Conservation (phyloP, 2,329 filamentous ascomycete species). For the Taxawa tesnikishii region DNA sequence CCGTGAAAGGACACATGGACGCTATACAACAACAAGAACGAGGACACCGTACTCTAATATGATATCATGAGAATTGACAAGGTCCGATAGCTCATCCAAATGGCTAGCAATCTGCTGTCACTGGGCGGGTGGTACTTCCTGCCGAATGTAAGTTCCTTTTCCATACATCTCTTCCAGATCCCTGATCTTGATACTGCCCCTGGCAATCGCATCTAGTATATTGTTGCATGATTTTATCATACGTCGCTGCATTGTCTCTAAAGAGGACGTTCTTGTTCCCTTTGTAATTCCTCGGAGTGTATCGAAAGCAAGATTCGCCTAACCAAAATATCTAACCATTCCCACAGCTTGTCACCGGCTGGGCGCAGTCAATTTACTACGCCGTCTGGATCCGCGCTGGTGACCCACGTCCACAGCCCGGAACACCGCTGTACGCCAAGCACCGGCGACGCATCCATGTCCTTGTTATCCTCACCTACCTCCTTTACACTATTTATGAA, state of each 20-base stretch:
- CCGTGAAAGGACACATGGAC: no score
- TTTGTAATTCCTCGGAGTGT: background rate
- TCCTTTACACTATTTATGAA: slow-evolving; percentile 86
- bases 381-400: slow-evolving; percentile 80
- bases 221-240: no score
- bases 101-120: slow-evolving; percentile 37
- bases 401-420: slow-evolving; percentile 59
- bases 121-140: slow-evolving; percentile 50
- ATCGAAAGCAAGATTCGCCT: background rate
- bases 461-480: slow-evolving; percentile 69
- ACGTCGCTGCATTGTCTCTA: no score
- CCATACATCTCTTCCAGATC: background rate
- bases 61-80: no score
- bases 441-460: slow-evolving; percentile 78
- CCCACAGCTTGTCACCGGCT: slow-evolving; percentile 59
- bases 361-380: slow-evolving; percentile 74
- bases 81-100: no score
- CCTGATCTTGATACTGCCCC: no score
- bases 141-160: slow-evolving; percentile 37
- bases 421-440: slow-evolving; percentile 53
- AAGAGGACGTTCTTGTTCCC: no score
- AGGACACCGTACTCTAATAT: no score
- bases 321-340: background rate
- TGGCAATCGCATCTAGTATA: no score
- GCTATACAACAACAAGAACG: no score